Base-by-base conservation (phyloP, 2,329 filamentous ascomycete genomes). In the Apiospora koreana region DNA sequence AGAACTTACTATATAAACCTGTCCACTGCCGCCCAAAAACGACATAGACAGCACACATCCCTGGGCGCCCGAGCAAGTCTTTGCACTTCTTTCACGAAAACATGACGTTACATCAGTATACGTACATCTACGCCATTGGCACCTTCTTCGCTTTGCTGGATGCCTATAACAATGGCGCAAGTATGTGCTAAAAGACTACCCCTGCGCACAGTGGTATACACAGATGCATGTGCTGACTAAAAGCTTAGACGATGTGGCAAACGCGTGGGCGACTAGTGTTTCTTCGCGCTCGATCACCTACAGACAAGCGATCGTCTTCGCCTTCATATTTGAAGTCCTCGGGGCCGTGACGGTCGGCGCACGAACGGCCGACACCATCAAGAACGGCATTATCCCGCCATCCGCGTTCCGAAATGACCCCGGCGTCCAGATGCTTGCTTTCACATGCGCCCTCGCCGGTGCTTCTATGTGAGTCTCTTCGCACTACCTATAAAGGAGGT, bases 271-370 rank as follows among this genome's bases (percentile, higher is more conserved):
- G 9, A 95, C 93, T 75, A 92, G 89, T 76, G 92, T 95, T 71
- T 94, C 93, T n/a, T 94, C 93, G n/a, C 84, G 93, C 68, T 94
- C 93, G 74, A 86, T 94, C 77, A 85, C 90, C 1, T 92, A 93
- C 82, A 81, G 88, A 74, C 89, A 92, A 81, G 92, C 90, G 72
- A 92, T 92, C 89, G 75, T 91, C 46, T 83, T 92, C 66, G 88
- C 89, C 65, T 86, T 87, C 62, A 80, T 93, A 72, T 93, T 93
- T 80, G 91, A 93, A 79, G 84, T 93, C 80, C 80, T 89, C 65
- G 91, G 91, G 64, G 91, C 91, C 73, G 84, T 93, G 75, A 85
- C 88, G 6, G 90, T 92, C 73, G 91, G 90, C 69, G 89, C 89
- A 54, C 87, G 91, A 77, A 93, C 91, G 1, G 92, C 92, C 71